Base-by-base conservation (phyloP, 192 early-diverging fungal species). In the Dissophora ornata region DNA sequence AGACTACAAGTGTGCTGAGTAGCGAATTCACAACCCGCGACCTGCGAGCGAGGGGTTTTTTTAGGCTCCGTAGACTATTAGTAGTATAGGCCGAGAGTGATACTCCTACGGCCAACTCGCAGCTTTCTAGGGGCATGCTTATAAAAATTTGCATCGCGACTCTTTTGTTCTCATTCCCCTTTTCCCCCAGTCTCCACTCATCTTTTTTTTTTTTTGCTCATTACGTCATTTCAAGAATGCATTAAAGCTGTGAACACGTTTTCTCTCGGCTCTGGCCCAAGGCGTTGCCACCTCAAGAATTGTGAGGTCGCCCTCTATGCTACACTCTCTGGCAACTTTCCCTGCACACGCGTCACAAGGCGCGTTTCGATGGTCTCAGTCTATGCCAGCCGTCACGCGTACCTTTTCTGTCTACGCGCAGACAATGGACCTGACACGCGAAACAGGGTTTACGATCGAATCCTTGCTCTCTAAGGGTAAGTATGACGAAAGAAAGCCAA, bases 21-120 rank as follows among this genome's bases (percentile, higher is more conserved):
- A n/a, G n/a, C n/a, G n/a, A 38, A 9, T 38, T 5, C 36, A 5
- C 36, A 38, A 38, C 36, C 5, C 7, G 36, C 36, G 12, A 12
- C 36, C 36, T 12, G 45, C 45, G 45, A 11, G 45, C 16, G 45
- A n/a, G 34, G 4, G 15, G 16, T 21, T 30, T 50, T 59, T 62
- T 50, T 25, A 50, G 44, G 45, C 59, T 62, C 59, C 59, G 59
- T 62, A 62, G 59, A 33, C n/a, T n/a, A n/a, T n/a, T n/a, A n/a
- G n/a, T n/a, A n/a, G n/a, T n/a, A n/a, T n/a, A n/a, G n/a, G n/a
- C n/a, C n/a, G n/a, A n/a, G n/a, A n/a, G n/a, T n/a, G n/a, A n/a
- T n/a, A n/a, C n/a, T n/a, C n/a, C n/a, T n/a, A n/a, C n/a, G n/a
- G n/a, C n/a, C n/a, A n/a, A n/a, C n/a, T n/a, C n/a, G n/a, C n/a